Evolutionary conservation across 371 early-diverging fungal genomes (phyloP), one percentile per base, ranked within the genome.

Genomic region (Mortierella sp.): DNA sequence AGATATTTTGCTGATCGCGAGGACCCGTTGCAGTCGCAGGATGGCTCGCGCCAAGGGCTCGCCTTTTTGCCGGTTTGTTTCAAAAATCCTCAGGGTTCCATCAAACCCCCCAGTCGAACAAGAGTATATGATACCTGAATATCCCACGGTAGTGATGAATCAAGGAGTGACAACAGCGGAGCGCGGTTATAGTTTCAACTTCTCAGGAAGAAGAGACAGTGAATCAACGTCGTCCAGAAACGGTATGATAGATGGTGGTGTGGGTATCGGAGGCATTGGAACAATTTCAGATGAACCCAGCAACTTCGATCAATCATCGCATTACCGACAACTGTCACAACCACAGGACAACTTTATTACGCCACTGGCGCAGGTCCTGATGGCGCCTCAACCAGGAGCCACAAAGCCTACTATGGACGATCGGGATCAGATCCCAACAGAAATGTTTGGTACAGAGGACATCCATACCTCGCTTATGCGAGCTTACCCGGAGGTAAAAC

Each of bases 381-480:
- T 11, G 21, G 41, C 24, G 6, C 24, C 60, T 9, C 65, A 65
- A 11, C 50, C 40, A 43, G 55, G 38, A 16, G 47, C n/a, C n/a
- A 9, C 53, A 0, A 53, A 69, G 0, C 63, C 63, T 2, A 24
- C 10, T 4, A 45, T 65, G 3, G 80, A 79, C 19, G 67, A 70
- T 28, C 33, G 75, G 21, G 72, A 63, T 33, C 80, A 79, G 45
- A 70, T 79, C 50, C 80, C 80, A 19, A 79, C 80, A 21, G 80
- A 74, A 41, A 79, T 74, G 80, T 79, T 79, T 70, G 86, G 89
- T 28, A 74, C 86, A 15, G 90, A 90, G 63, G 94, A 94, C 78
- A 88, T 94, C 36, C 94, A 94, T 65, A 84, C 86, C 69, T 84
- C 86, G 60, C 85, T 93, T 59, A 93, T 93, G 94, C 88, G 88